phyloP scores from a whole-genome alignment of 1,139 yeast species.

The Kodamaea arcana region DNA sequence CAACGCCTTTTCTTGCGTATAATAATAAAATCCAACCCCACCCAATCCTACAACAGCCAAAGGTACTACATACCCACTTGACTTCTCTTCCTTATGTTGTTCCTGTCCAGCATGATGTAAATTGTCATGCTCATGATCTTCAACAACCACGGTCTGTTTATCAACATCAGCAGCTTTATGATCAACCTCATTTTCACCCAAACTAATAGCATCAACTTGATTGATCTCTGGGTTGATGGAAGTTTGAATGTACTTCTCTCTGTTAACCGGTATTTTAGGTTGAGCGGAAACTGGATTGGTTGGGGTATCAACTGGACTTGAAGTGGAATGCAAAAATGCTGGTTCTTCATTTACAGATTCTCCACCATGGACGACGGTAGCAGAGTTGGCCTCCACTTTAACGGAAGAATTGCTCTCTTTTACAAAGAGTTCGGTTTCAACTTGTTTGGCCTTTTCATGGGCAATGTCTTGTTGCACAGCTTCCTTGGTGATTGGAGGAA shows the following conservation, averaged over 20 bases:
- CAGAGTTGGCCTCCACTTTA: conserved; percentile 44
- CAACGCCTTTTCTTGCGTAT: not conserved
- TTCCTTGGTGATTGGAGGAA: conserved; percentile 50
- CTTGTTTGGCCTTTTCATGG: conserved; percentile 34
- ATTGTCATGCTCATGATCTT: conserved; percentile 40
- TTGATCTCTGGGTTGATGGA: conserved; percentile 44
- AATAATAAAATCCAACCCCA: conserved; percentile 12
- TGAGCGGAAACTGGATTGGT: conserved; percentile 6
- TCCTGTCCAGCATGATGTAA: conserved; percentile 11
- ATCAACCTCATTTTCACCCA: conserved; percentile 36
- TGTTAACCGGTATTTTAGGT: conserved; percentile 32
- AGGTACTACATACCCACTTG: conserved; percentile 6
- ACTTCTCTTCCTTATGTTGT: conserved; percentile 5
- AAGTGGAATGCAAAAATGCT: conserved; percentile 31
- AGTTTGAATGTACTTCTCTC: conserved; percentile 41
- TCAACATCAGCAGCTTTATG: conserved; percentile 33
- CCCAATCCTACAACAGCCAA: conserved; percentile 12
- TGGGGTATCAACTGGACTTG: conserved; percentile 15
- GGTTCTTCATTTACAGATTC: conserved; percentile 38
- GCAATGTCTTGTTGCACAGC: conserved; percentile 51
- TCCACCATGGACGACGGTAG: conserved; percentile 44
- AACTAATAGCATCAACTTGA: conserved; percentile 32
- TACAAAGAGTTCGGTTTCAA: conserved; percentile 39
- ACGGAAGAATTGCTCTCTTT: conserved; percentile 36
- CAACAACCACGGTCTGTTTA: conserved; percentile 29